Conservation (phyloP, 495 filamentous ascomycete genomes). For the Aspergillus indologenus region DNA sequence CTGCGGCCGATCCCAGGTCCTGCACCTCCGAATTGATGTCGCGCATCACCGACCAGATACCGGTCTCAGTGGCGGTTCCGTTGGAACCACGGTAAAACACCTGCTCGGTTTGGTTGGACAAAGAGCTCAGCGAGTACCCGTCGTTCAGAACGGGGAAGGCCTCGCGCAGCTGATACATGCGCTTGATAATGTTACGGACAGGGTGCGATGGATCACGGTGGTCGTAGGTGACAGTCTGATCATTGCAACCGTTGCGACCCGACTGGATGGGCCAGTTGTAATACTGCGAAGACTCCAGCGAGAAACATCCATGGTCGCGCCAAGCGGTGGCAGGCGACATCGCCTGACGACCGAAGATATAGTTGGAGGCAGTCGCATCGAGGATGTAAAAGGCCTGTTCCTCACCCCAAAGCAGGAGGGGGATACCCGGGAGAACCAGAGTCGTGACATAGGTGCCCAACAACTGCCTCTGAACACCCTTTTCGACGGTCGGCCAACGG, state of each 20-base stretch:
- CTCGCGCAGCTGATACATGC: conserved; percentile 61
- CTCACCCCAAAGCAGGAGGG: conserved; percentile 64
- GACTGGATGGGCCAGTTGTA: conserved; percentile 55
- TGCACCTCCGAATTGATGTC: conserved; percentile 50
- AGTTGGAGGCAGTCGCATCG: conserved; percentile 65
- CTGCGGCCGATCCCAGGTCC: conserved; percentile 39
- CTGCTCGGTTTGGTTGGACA: conserved; percentile 56
- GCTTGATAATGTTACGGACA: conserved; percentile 62
- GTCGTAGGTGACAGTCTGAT: conserved; percentile 55
- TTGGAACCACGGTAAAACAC: conserved; percentile 52
- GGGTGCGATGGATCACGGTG: conserved; percentile 69
- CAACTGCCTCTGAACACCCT: conserved; percentile 58
- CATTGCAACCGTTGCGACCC: conserved; percentile 56
- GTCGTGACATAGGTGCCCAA: conserved; percentile 62
- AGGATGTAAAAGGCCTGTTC: conserved; percentile 67
- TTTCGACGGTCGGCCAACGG: conserved; percentile 64
- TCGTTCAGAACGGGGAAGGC: conserved; percentile 60
- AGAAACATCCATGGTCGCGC: conserved; percentile 68
- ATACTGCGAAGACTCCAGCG: conserved; percentile 53
- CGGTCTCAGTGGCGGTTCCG: conserved; percentile 55
- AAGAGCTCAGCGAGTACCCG: conserved; percentile 52
- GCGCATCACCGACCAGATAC: conserved; percentile 63
- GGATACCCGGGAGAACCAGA: conserved; percentile 62
- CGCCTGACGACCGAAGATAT: conserved; percentile 65
- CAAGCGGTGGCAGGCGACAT: conserved; percentile 65